Conservation (phyloP, 352 stramenopile species). For the Pythium dissimile region DNA sequence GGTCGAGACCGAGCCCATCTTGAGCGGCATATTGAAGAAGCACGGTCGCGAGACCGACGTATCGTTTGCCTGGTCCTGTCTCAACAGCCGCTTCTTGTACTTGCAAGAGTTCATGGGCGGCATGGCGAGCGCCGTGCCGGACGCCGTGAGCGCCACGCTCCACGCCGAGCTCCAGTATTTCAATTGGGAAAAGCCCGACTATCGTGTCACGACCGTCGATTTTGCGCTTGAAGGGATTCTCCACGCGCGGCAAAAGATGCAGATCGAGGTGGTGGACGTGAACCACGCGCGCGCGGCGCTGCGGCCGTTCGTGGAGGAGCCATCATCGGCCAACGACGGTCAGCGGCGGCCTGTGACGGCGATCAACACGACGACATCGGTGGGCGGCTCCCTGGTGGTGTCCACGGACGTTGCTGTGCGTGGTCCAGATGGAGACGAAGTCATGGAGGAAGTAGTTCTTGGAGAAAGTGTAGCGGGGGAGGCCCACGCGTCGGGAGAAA, state of each 20-base stretch:
- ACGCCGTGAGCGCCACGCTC: conserved; percentile 26
- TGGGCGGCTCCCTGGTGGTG: not conserved
- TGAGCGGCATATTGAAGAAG: conserved; percentile 52
- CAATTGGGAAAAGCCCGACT: conserved; percentile 69
- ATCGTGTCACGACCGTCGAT: conserved; percentile 54
- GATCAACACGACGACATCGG: conserved; percentile 12
- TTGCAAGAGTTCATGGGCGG: conserved; percentile 60
- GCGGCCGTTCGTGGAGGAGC: not conserved
- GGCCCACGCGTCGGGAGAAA: too few relatives aligned
- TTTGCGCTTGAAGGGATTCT: conserved; percentile 64
- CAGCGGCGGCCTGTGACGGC: not conserved
- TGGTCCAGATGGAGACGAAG: not conserved
- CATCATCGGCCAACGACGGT: not conserved
- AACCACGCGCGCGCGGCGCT: conserved; percentile 27
- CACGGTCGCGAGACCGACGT: conserved; percentile 55
- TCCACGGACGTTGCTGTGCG: not conserved
- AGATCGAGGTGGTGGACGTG: conserved; percentile 56
- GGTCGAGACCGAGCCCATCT: conserved; percentile 43
- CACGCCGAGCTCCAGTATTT: conserved; percentile 35
- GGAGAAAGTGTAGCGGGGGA: too few relatives aligned
- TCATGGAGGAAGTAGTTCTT: not conserved
- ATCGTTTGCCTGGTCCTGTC: conserved; percentile 59
- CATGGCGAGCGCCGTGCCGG: conserved; percentile 39
- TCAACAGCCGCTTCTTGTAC: conserved; percentile 42
- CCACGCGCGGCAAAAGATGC: conserved; percentile 62